Base-by-base conservation (phyloP, 2,329 filamentous ascomycete species). In the Lachnellula hyalina region DNA sequence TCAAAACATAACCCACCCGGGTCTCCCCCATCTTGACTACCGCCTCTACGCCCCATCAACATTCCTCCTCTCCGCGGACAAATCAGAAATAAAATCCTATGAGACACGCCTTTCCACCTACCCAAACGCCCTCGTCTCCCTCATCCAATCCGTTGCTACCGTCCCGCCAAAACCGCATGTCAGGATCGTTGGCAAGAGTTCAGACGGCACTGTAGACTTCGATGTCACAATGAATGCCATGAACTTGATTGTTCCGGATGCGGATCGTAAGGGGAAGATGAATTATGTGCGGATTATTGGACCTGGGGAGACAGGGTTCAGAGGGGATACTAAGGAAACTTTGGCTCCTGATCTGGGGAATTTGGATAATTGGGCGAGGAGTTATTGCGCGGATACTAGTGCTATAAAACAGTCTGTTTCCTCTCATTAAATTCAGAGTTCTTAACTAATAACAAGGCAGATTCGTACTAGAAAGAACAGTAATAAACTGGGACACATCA, bases 141-240 rank as follows among this genome's bases (percentile, higher is more conserved):
- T 82, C 21, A 64, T 83, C 25, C 74, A 76, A 36, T 64, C 69
- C 34, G 75, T 81, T 53, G 74, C 78, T 14, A 74, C 75, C 1
- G 70, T 83, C 0, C 80, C 80, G 19, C 80, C 80, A 6, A 83
- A 83, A 63, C 79, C 77, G 0, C 72, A 77, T 57, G 73, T 83
- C 21, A 72, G 75, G 51, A 73, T 83, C 51, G 70, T 70, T 3
- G 80, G 80, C 45, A 74, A 68, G 34, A 57, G 46, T 8, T 23
- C 9, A 2, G 73, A 74, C 32, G 70, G 71, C n/a, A 65, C 68
- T 54, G 61, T 77, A 34, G 79, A 82, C 65, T 83, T 83, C 60
- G 73, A 76, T 54, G 66, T 83, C 55, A 77, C 75, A 62, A 68
- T 82, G 42, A 83, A 83, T 64, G 69, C 82, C 17, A 78, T 83